Percentiles rank a stretch among this genome's conserved stretches.
Conservation (phyloP, 108 stramenopile genomes). For the Cylindrotheca closterium region DNA sequence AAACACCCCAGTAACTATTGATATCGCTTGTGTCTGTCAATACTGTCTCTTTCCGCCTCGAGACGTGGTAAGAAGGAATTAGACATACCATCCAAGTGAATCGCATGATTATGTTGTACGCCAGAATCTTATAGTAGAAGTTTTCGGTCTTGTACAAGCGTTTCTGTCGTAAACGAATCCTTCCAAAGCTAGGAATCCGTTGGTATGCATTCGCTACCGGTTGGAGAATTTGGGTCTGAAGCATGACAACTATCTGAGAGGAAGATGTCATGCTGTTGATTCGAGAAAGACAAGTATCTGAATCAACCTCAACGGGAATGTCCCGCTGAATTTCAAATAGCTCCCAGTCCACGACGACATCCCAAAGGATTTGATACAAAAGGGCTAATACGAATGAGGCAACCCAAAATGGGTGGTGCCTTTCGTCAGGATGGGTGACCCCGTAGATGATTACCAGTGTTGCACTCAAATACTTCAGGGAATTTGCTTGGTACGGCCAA, state of each 20-base stretch:
- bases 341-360: constrained; percentile 86
- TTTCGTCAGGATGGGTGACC: constrained; percentile 81
- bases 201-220: constrained; percentile 37
- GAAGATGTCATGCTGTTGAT: constrained; percentile 56
- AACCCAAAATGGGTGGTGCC: constrained; percentile 60
- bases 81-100: constrained; percentile 87
- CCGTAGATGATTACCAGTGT: constrained; percentile 80
- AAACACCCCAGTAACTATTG: constrained; percentile 68
- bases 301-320: constrained; percentile 9
- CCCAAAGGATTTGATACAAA: constrained; percentile 87
- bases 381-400: constrained; percentile 49
- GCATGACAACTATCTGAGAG: constrained; percentile 23
- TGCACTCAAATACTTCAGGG: constrained; percentile 79
- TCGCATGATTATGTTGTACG: constrained; percentile 50
- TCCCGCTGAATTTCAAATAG: constrained; percentile 62
- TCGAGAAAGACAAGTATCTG: constrained; percentile 26
- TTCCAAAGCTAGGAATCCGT: constrained; percentile 45
- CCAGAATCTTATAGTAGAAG: constrained; percentile 78
- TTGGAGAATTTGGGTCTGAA: constrained; percentile 44
- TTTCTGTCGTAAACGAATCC: constrained; percentile 67
- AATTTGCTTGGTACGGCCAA: constrained; percentile 87
- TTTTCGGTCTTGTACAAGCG: constrained; percentile 70
- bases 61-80: constrained; percentile 79
- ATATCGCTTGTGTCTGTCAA: constrained; percentile 64
- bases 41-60: constrained; percentile 48